Percentiles rank a stretch among this genome's conserved stretches.
phyloP scores from a whole-genome alignment of 1,284 basidiomycete genomes.

The Amylostereum areolatum region DNA sequence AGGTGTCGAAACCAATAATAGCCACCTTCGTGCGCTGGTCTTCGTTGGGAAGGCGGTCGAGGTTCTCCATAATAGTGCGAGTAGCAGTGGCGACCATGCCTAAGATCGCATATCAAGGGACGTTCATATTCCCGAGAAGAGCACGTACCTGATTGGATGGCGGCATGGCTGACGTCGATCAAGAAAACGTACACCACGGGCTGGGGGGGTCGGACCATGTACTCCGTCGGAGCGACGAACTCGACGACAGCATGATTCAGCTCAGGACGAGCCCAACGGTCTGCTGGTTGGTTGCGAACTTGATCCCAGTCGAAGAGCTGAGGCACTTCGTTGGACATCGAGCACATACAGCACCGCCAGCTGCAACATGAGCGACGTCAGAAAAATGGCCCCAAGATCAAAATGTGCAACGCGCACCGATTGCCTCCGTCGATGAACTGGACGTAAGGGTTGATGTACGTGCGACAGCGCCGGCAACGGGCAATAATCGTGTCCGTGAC shows the following conservation, averaged over 20 bases:
- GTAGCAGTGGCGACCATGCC: slow-evolving; percentile 99
- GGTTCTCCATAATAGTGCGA: slow-evolving; percentile 89
- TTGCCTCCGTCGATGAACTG: slow-evolving; percentile 98
- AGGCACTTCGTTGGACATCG: slow-evolving; percentile 97
- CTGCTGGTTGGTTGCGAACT: slow-evolving; percentile 87
- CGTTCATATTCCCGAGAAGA: not conserved
- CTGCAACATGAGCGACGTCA: slow-evolving; percentile 27
- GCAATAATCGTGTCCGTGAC: slow-evolving; percentile 95
- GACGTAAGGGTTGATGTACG: slow-evolving; percentile 98
- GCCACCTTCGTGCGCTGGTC: slow-evolving; percentile 91
- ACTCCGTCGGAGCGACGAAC: slow-evolving; percentile 97
- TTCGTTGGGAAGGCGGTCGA: slow-evolving; percentile 94
- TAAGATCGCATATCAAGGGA: slow-evolving; percentile 18
- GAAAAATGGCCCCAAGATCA: not conserved
- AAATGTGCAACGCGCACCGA: slow-evolving; percentile 44
- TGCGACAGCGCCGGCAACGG: slow-evolving; percentile 93
- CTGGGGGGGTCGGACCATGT: slow-evolving; percentile 98
- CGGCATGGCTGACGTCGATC: slow-evolving; percentile 92
- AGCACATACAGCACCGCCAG: slow-evolving; percentile 99
- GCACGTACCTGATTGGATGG: slow-evolving; percentile 76
- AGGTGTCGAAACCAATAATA: slow-evolving; percentile 89
- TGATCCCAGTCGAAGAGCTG: slow-evolving; percentile 99
- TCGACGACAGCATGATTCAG: slow-evolving; percentile 93
- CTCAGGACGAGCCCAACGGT: slow-evolving; percentile 92
- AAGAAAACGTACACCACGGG: slow-evolving; percentile 97